A percentile compares a stretch with the other conserved stretches of the same genome.
These are phyloP conservation scores for Sporobolomyces pararoseus DNA, from an alignment of 768 basidiomycete species.

Conservation along the genomic window DNA sequence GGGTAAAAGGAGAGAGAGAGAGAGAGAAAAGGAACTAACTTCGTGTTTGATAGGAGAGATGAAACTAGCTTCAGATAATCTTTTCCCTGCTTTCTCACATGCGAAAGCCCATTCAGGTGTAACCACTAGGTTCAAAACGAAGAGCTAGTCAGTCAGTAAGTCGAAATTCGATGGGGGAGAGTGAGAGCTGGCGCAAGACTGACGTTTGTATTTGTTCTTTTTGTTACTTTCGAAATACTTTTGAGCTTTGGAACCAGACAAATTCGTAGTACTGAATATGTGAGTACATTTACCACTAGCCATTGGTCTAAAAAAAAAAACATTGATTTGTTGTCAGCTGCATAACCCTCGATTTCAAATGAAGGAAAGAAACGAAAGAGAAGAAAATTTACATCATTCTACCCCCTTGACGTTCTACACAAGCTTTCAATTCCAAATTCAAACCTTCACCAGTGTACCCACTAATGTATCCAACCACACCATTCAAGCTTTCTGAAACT, in stretches of 20 bases:
- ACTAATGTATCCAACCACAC: constrained; percentile 47
- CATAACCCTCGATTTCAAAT: background rate
- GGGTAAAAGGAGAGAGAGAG: background rate
- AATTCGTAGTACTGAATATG: constrained; percentile 67
- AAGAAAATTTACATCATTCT: constrained; percentile 56
- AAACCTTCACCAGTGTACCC: constrained; percentile 54
- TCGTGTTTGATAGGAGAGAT: constrained; percentile 42
- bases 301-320: constrained; percentile 52
- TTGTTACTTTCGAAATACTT: constrained; percentile 59
- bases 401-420: constrained; percentile 66
- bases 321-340: too few species aligned
- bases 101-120: constrained; percentile 54
- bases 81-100: constrained; percentile 61
- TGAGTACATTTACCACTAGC: constrained; percentile 66
- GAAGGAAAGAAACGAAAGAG: background rate
- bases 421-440: constrained; percentile 62
- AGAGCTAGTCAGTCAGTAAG: too few species aligned
- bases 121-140: too few species aligned
- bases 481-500: constrained; percentile 45
- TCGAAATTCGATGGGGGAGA: too few species aligned
- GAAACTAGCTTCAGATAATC: constrained; percentile 63
- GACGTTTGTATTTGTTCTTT: constrained; percentile 56
- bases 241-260: constrained; percentile 70
- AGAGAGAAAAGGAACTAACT: background rate
- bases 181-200: too few species aligned